phyloP scores from a whole-genome alignment of 208 protist genomes.

The Novymonas esmeraldas region DNA sequence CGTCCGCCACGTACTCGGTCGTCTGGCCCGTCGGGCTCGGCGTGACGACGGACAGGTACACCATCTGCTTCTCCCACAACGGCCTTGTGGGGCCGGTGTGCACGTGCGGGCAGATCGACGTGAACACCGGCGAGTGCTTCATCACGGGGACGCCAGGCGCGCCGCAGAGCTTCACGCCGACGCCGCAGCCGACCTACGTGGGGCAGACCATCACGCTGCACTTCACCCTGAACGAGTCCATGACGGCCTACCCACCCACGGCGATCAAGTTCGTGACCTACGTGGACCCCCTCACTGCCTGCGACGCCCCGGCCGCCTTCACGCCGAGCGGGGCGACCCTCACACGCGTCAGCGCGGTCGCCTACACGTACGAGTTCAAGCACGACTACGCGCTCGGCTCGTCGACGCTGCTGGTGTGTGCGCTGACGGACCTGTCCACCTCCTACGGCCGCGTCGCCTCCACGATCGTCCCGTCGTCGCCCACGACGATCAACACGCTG shows the following conservation, averaged over 20 bases:
- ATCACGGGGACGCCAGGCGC: conserved; percentile 51
- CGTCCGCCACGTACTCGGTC: conserved; percentile 69
- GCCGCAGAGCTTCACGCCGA: conserved; percentile 47
- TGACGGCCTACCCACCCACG: conserved; percentile 60
- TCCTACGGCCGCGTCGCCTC: conserved; percentile 43
- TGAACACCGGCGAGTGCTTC: conserved; percentile 71
- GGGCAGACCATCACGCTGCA: conserved; percentile 77
- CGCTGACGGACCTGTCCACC: conserved; percentile 50
- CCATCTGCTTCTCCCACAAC: conserved; percentile 82
- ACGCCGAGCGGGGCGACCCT: conserved; percentile 31
- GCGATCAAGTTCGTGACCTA: conserved; percentile 76
- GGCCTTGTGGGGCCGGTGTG: conserved; percentile 60
- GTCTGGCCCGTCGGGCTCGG: conserved; percentile 83
- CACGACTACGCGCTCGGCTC: conserved; percentile 70
- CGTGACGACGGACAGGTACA: conserved; percentile 48
- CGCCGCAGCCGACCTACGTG: conserved; percentile 78
- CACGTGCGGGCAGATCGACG: conserved; percentile 82
- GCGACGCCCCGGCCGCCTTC: conserved; percentile 56
- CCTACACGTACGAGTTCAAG: conserved; percentile 76
- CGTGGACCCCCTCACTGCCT: conserved; percentile 56
- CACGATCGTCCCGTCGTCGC: conserved; percentile 15
- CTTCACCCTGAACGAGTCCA: conserved; percentile 32
- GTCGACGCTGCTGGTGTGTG: conserved; percentile 75
- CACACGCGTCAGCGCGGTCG: conserved; percentile 28
- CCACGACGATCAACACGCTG: conserved; percentile 46